phyloP scores from a whole-genome alignment of 2,329 filamentous ascomycete species.

The Geosmithia putterillii region DNA sequence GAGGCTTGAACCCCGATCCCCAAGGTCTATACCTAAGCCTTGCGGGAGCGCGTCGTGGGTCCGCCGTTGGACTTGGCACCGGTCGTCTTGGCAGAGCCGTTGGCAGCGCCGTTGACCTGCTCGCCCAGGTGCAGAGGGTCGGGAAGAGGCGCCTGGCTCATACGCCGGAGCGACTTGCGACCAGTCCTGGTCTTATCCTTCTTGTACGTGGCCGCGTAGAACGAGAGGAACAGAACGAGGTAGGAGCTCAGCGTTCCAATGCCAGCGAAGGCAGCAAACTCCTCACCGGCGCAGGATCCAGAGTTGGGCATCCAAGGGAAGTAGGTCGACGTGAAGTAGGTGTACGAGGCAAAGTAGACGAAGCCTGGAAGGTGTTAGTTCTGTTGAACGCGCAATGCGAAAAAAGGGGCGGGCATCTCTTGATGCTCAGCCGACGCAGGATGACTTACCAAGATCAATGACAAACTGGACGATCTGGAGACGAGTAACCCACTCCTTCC shows the following conservation, averaged over 20 bases:
- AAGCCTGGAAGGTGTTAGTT: slow-evolving; percentile 48
- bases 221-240: slow-evolving; percentile 95
- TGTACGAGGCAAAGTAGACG: slow-evolving; percentile 98
- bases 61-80: slow-evolving; percentile 46
- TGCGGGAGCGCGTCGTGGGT: slow-evolving; percentile 56
- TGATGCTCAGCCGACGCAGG: no score
- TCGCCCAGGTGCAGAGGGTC: slow-evolving; percentile 60
- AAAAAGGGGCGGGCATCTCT: no score
- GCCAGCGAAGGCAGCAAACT: slow-evolving; percentile 88
- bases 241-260: slow-evolving; percentile 90
- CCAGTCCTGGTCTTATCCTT: slow-evolving; percentile 72
- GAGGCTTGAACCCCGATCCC: background rate
- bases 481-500: slow-evolving; percentile 99
- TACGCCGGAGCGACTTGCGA: slow-evolving; percentile 61
- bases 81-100: slow-evolving; percentile 41
- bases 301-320: slow-evolving; percentile 72
- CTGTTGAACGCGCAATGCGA: background rate
- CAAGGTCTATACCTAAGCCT: slow-evolving; percentile 32
- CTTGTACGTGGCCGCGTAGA: slow-evolving; percentile 96
- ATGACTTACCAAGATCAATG: slow-evolving; percentile 77
- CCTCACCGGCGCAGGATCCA: slow-evolving; percentile 85
- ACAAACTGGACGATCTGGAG: slow-evolving; percentile 96
- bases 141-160: slow-evolving; percentile 57
- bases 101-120: slow-evolving; percentile 34
- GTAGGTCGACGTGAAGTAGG: slow-evolving; percentile 91